Evolutionary conservation across 805 yeast species (phyloP).

Genomic region (Monosporozyma siamensis): DNA sequence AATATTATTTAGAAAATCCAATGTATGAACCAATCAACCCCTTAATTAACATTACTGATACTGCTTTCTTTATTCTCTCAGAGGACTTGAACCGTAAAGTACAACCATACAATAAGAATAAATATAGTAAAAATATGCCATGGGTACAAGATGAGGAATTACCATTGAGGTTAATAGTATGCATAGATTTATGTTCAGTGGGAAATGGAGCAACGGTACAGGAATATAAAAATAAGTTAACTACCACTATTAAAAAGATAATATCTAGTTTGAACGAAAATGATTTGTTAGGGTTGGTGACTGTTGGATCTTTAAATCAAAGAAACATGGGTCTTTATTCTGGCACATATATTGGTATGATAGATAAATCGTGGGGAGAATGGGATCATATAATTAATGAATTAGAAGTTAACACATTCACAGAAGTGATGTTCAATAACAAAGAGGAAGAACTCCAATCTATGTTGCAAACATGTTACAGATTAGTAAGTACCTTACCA

Average conservation of each 20-base stretch:
- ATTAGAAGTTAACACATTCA: constrained; percentile 20
- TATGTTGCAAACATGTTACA: constrained; percentile 20
- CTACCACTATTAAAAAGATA: constrained; percentile 20
- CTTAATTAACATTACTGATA: constrained; percentile 41
- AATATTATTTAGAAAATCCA: constrained; percentile 22
- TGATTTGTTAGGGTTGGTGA: constrained; percentile 41
- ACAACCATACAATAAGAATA: background rate
- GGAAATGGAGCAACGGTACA: constrained; percentile 16
- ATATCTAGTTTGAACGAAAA: constrained; percentile 25
- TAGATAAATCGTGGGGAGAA: constrained; percentile 38
- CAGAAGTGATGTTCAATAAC: constrained; percentile 12
- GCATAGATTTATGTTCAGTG: constrained; percentile 30
- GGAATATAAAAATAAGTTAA: constrained; percentile 22
- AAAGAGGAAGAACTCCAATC: constrained; percentile 11
- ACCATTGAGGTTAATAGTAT: constrained; percentile 36
- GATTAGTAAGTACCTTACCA: constrained; percentile 10
- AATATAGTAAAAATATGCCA: constrained; percentile 5
- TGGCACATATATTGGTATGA: constrained; percentile 42
- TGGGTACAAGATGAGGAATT: constrained; percentile 13
- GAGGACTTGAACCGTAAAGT: constrained; percentile 10
- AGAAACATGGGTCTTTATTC: constrained; percentile 8
- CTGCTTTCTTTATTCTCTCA: constrained; percentile 38
- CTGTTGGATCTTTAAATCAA: constrained; percentile 40
- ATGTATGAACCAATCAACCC: constrained; percentile 4
- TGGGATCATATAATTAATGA: constrained; percentile 39